A percentile compares a stretch with the other conserved stretches of the same genome.
Evolutionary conservation across 495 filamentous ascomycete genomes (phyloP).

Genomic region (Podospora fimiseda): DNA sequence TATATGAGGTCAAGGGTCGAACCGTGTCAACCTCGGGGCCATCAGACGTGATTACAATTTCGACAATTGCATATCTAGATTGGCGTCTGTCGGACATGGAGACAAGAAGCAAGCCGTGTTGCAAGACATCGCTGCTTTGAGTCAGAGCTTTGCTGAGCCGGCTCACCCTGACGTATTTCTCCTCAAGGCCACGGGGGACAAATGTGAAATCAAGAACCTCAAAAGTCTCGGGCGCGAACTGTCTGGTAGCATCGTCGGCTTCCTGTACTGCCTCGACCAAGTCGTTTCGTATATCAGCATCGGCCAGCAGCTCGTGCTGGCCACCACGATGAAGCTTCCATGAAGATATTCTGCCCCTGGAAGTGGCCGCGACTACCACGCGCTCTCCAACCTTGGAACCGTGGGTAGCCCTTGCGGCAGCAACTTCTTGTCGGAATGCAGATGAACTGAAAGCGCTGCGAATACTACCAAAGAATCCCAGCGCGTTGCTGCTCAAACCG

Average conservation of each 20-base stretch:
- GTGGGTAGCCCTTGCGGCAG: conserved; percentile 62
- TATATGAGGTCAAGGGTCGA: conserved; percentile 59
- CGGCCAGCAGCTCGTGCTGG: conserved; percentile 49
- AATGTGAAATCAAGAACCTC: conserved; percentile 46
- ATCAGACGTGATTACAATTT: conserved; percentile 35
- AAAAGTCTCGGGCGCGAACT: conserved; percentile 32
- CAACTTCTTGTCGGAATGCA: conserved; percentile 64
- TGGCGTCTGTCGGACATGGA: conserved; percentile 29
- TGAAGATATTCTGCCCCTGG: conserved; percentile 64
- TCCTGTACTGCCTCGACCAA: conserved; percentile 30
- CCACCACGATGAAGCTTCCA: conserved; percentile 88
- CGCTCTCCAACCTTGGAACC: conserved; percentile 73
- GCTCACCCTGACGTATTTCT: conserved; percentile 36
- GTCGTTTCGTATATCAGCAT: conserved; percentile 34
- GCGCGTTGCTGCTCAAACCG: conserved; percentile 39
- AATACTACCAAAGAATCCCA: conserved; percentile 70
- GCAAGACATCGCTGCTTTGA: conserved; percentile 35
- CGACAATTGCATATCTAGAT: conserved; percentile 38
- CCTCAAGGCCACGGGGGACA: conserved; percentile 37
- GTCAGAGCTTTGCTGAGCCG: conserved; percentile 34
- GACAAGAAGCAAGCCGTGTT: conserved; percentile 39
- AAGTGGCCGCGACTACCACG: conserved; percentile 70
- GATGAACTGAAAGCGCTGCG: conserved; percentile 62
- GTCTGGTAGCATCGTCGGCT: conserved; percentile 20
- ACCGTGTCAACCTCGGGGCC: conserved; percentile 43